Percentiles rank a stretch among this genome's conserved stretches.
These are phyloP conservation scores for Plasmodium knowlesi DNA, from an alignment of 169 alveolate genomes.

Conservation along the genomic window DNA sequence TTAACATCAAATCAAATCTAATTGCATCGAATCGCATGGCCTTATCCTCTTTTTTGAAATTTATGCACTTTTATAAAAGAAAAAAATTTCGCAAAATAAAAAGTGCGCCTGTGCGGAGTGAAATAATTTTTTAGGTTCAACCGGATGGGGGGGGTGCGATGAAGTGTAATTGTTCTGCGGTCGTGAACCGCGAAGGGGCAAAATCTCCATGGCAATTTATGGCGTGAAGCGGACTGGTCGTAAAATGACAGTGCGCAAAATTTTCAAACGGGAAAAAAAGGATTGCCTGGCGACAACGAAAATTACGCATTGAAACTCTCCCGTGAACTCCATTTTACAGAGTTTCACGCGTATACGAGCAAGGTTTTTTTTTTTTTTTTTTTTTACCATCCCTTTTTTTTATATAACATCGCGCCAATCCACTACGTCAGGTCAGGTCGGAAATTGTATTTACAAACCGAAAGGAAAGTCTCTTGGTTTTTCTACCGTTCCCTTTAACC, in stretches of 20 bases:
- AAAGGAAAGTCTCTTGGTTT: background rate
- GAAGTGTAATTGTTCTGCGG: background rate
- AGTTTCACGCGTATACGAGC: background rate
- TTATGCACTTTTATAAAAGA: background rate
- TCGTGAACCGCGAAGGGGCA: background rate
- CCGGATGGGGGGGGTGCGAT: background rate
- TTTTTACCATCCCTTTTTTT: background rate
- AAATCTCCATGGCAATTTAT: background rate
- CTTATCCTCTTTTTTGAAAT: background rate
- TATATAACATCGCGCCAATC: background rate
- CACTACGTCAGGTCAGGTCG: background rate
- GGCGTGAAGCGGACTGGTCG: background rate
- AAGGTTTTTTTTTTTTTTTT: background rate
- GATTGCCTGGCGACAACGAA: background rate
- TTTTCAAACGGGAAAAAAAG: background rate
- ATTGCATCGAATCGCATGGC: background rate
- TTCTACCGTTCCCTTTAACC: background rate
- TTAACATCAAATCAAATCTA: no score
- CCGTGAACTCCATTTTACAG: background rate
- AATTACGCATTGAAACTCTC: background rate
- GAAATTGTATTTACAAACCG: background rate
- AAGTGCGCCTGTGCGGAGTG: background rate
- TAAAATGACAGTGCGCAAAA: background rate
- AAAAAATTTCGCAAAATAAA: no score
- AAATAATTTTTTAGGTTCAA: background rate